These are phyloP conservation scores for Stachybotrys chartarum DNA, from an alignment of 2,329 filamentous ascomycete genomes.

Conservation along the genomic window DNA sequence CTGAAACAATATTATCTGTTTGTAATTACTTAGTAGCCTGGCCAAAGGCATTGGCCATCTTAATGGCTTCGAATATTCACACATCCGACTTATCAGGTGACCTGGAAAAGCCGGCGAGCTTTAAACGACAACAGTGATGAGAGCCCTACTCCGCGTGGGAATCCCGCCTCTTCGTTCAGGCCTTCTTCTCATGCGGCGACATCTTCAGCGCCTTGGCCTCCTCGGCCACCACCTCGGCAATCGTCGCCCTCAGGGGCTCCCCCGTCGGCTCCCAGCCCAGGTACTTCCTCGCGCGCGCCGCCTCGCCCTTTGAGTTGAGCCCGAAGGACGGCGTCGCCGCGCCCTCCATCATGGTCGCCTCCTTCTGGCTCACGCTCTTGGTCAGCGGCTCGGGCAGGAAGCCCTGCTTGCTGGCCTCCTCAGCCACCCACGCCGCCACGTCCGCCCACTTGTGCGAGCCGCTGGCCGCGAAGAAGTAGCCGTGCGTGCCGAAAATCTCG, in stretches of 20 bases:
- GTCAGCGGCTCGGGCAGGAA: constrained; percentile 17
- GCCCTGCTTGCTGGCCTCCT: constrained; percentile 35
- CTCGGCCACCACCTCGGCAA: constrained; percentile 25
- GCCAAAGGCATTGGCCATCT: no score
- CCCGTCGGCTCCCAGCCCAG: constrained; percentile 37
- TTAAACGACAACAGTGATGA: no score
- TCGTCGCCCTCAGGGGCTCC: constrained; percentile 26
- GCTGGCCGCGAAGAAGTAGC: constrained; percentile 61
- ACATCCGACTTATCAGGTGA: no score
- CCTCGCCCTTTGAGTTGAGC: constrained; percentile 35
- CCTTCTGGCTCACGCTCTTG: constrained; percentile 19
- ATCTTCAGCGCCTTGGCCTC: constrained; percentile 32
- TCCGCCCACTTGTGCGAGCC: constrained; percentile 57
- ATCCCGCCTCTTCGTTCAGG: background rate
- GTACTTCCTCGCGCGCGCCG: constrained; percentile 35
- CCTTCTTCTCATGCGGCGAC: constrained; percentile 8
- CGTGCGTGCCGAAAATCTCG: constrained; percentile 56
- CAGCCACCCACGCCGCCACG: constrained; percentile 45
- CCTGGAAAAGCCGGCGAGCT: no score
- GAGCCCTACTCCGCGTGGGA: no score
- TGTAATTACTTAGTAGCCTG: no score
- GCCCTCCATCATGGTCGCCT: constrained; percentile 17
- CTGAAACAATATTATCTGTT: no score
- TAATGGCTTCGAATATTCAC: no score
- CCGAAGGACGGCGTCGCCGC: constrained; percentile 23